phyloP scores from a whole-genome alignment of 2,329 filamentous ascomycete genomes.

The Colletotrichum tropicicola region DNA sequence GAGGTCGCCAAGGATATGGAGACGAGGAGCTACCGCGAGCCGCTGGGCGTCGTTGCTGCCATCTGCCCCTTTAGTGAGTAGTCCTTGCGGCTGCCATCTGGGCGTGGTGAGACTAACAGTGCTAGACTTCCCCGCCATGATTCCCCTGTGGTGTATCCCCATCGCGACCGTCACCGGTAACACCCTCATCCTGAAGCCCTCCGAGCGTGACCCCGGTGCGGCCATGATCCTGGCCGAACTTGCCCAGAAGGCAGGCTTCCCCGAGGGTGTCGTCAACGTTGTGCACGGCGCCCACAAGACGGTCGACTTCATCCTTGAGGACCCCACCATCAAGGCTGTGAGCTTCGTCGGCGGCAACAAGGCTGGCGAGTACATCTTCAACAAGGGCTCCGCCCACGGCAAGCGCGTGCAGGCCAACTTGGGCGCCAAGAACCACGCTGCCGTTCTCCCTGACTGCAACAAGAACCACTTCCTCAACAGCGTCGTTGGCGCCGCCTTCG shows the following conservation, averaged over 20 bases:
- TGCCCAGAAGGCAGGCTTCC: slow-evolving; percentile 82
- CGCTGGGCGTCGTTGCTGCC: slow-evolving; percentile 81
- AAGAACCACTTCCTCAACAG: slow-evolving; percentile 91
- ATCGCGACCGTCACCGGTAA: slow-evolving; percentile 87
- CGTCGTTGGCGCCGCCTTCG: slow-evolving; percentile 84
- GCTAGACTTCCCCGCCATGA: slow-evolving; percentile 91
- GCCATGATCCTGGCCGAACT: slow-evolving; percentile 88
- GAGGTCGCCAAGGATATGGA: slow-evolving; percentile 93
- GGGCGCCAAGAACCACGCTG: slow-evolving; percentile 89
- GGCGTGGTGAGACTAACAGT: slow-evolving; percentile 16
- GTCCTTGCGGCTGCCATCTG: neutral
- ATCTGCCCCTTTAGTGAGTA: slow-evolving; percentile 86
- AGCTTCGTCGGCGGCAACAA: slow-evolving; percentile 89
- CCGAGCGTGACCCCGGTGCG: slow-evolving; percentile 84
- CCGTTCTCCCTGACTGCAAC: slow-evolving; percentile 85
- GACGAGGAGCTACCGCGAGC: slow-evolving; percentile 83
- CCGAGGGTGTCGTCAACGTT: slow-evolving; percentile 83
- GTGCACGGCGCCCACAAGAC: slow-evolving; percentile 83
- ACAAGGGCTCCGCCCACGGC: slow-evolving; percentile 81
- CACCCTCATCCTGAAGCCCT: slow-evolving; percentile 86
- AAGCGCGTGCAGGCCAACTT: slow-evolving; percentile 91
- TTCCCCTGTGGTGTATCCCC: slow-evolving; percentile 90
- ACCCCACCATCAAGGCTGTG: slow-evolving; percentile 85
- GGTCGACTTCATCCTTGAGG: slow-evolving; percentile 87
- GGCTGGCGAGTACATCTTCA: slow-evolving; percentile 88